Conservation (phyloP, 148 eudicot species). For the Linanthus parryae region DNA sequence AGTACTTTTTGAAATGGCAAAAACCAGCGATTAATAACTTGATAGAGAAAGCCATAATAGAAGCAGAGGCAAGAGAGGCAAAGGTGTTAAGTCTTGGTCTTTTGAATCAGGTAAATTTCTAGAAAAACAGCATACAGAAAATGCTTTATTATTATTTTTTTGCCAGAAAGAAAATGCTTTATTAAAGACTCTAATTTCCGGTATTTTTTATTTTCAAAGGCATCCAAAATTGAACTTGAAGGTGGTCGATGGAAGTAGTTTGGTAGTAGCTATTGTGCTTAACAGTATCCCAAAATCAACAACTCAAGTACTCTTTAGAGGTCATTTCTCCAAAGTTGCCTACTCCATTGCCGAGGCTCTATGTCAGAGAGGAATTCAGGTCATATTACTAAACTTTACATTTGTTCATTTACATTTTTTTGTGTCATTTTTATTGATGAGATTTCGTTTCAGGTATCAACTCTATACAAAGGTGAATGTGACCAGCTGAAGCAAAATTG, state of each 20-base stretch:
- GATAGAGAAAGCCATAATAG: constrained; percentile 51
- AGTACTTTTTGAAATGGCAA: constrained; percentile 55
- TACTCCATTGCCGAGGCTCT: constrained; percentile 38
- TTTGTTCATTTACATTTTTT: neutral
- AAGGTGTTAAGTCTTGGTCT: constrained; percentile 61
- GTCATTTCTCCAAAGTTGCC: constrained; percentile 47
- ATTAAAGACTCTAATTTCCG: too few relatives aligned
- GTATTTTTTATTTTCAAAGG: constrained; percentile 33
- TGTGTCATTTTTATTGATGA: neutral
- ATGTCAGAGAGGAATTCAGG: constrained; percentile 55
- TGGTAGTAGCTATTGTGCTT: constrained; percentile 55
- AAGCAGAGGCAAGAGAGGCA: constrained; percentile 43
- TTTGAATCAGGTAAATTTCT: constrained; percentile 48
- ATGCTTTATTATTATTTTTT: neutral
- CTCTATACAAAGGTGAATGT: constrained; percentile 16
- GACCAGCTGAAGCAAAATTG: constrained; percentile 20
- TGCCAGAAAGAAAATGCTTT: too few relatives aligned
- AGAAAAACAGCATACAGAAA: neutral
- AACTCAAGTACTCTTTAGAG: constrained; percentile 47
- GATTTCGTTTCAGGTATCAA: constrained; percentile 22
- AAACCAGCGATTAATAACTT: constrained; percentile 30
- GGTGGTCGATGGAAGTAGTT: constrained; percentile 71
- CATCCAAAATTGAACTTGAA: constrained; percentile 54
- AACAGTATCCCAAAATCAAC: constrained; percentile 56
- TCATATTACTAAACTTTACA: constrained; percentile 1